Base-by-base conservation (phyloP, 495 filamentous ascomycete species). In the Cercophora scortea region DNA sequence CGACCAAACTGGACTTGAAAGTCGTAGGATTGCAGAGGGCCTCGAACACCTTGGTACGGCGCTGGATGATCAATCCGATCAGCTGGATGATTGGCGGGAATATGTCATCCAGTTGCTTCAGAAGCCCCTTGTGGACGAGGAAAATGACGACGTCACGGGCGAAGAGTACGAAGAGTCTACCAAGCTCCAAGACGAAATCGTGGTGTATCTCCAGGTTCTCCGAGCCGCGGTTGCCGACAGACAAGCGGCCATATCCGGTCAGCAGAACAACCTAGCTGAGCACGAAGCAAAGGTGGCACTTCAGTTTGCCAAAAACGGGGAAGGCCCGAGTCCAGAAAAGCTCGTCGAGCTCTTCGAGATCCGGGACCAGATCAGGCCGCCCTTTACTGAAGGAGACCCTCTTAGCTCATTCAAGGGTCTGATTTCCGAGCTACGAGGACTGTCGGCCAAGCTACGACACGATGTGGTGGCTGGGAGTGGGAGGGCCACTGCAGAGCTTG, bases 161-260 rank as follows among this genome's bases (percentile, higher is more conserved):
- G 81, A 96, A 18, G 92, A 96, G 64, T 94, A 93, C 55, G 88
- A 90, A 54, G 79, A 85, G 13, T 93, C 91, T 3, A 92, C 87
- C 0, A 88, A 87, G 63, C 76, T 85, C 41, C 91, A 96, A 65
- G 90, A 94, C 55, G 70, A 77, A 33, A 82, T 95, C 36, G 87
- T 89, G 69, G 87, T 86, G 15, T 95, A 91, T 62, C 83, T 91
- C 54, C 79, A 89, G 53, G 85, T 81, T 13, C 70, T 96, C 33
- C 75, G 88, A 49, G 82, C 84, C 0, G 74, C 86, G 50, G 78
- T 92, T 46, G 84, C 87, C 11, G 90, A 96, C 66, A 82, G 90
- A 17, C 79, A 89, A 50, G 82, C 86, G 53, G 76, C 81, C 16
- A 66, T 96, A 7, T 86, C 85, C 10, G 90, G 87, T 0, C 79